Base-by-base conservation (phyloP, 106 monocot species). In the Vanilla planifolia region DNA sequence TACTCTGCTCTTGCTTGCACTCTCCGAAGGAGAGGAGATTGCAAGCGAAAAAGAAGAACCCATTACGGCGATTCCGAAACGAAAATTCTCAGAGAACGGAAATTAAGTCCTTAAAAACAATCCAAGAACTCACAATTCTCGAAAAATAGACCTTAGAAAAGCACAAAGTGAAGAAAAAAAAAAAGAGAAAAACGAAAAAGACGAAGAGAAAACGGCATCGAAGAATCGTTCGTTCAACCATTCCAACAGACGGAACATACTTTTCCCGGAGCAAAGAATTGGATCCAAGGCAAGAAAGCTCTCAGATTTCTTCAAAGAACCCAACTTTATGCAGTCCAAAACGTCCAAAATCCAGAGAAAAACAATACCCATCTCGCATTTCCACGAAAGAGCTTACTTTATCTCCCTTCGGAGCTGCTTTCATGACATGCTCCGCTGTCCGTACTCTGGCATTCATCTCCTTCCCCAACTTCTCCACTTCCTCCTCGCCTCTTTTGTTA, bases 391-490 rank as follows among this genome's bases (percentile, higher is more conserved):
- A 5, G 17, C 34, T 59, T 24, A 39, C 17, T 39, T 37, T 4
- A 39, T 59, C 16, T 23, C 39, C 22, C 14, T 19, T 59, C 13
- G 59, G 41, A 23, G 22, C 10, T 41, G 35, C 39, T 61, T 20
- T 26, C 6, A 21, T 15, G 15, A n/a, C 27, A 32, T 16, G 36
- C 20, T 36, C 51, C n/a, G 52, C 65, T 51, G 51, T 66, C 25
- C 69, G 48, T 17, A 29, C 59, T 69, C 60, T 41, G 4, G 60
- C 51, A 50, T 69, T 69, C 69, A 69, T 69, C 28, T 60, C 35
- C 48, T 17, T 44, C 7, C 7, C 30, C 28, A 34, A 26, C 14
- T 30, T 51, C 48, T 33, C 41, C 13, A 35, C n/a, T 35, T 22
- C 19, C 4, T 8, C 59, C 46, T 41, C 16, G 1, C 3, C 20